Base-by-base conservation (phyloP, 495 filamentous ascomycete genomes). In the Cudoniella acicularis region DNA sequence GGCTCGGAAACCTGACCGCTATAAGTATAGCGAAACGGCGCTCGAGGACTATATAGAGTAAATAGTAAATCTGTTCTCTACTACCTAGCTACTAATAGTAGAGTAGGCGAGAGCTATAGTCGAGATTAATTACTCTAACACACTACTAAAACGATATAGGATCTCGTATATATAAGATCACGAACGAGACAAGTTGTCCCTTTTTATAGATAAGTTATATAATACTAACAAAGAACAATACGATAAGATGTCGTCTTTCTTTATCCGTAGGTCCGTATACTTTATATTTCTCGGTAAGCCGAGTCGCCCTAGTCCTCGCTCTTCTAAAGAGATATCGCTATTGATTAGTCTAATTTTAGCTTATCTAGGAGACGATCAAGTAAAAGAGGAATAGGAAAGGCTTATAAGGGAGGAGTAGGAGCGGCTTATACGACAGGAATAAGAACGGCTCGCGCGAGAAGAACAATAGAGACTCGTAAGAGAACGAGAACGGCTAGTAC, bases 211-310 rank as follows among this genome's bases (percentile, higher is more conserved):
- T 50, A 51, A 59, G 17, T 26, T 75, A 21, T 59, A 72, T 49
- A 58, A 60, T 17, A 54, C 40, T n/a, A 20, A 40, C 30, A 57
- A 66, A 18, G 42, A 61, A 43, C 10, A 56, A 24, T 49, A n/a
- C 4, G 58, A 70, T 27, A 62, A 52, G 16, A 57, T 73, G 17
- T 64, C 69, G 16, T 67, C 66, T 36, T 67, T 74, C 42, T 70
- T 69, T 57, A 64, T 76, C 16, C 49, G 65, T 42, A 62, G 57
- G 23, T 69, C 57, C 49, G 58, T 74, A 10, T 76, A 72, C 62
- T 72, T 65, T 64, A 64, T 64, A 43, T 73, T 73, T 64, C 72
- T 73, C 54, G 66, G 69, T 43, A 70, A 64, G 42, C 36, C 43
- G n/a, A 50, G 9, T 41, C 11, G 55, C 16, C 10, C 25, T 42